Evolutionary conservation across 2,329 filamentous ascomycete genomes (phyloP).

Genomic region (Aureobasidium namibiae): DNA sequence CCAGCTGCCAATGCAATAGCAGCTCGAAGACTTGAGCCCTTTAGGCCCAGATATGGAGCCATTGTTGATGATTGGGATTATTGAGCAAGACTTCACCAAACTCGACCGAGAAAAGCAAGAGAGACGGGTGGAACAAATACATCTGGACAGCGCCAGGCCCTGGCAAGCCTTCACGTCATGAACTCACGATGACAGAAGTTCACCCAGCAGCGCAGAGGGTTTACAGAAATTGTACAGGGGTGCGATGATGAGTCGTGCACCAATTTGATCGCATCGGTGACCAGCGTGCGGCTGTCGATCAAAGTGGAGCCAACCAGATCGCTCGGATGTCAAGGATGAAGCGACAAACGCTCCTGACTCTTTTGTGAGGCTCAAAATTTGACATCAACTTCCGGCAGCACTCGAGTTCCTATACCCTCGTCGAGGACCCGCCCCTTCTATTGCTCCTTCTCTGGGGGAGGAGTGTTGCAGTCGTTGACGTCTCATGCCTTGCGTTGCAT

Average conservation of each 20-base stretch:
- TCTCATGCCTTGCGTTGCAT: background rate
- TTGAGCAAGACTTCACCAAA: background rate
- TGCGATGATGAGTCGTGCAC: conserved; percentile 1
- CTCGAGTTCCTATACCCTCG: background rate
- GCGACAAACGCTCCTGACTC: background rate
- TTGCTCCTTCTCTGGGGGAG: background rate
- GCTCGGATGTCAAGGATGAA: background rate
- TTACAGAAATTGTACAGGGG: conserved; percentile 9
- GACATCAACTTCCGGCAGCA: background rate
- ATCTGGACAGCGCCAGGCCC: background rate
- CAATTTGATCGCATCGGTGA: conserved; percentile 10
- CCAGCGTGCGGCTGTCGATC: conserved; percentile 6
- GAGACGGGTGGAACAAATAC: conserved; percentile 2
- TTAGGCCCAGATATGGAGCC: conserved; percentile 18
- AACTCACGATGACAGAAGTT: background rate
- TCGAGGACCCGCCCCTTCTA: background rate
- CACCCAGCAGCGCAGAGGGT: background rate
- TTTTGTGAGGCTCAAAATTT: background rate
- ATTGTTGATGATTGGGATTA: background rate
- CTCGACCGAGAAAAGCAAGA: conserved; percentile 3
- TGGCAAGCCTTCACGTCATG: conserved; percentile 10
- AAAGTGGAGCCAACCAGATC: conserved; percentile 2
- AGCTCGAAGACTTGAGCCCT: conserved; percentile 15
- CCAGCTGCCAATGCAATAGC: conserved; percentile 19
- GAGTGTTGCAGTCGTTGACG: no score